Evolutionary conservation across 805 yeast species (phyloP), one percentile per base, ranked within the genome.

Genomic region (Ogataea degrootiae): DNA sequence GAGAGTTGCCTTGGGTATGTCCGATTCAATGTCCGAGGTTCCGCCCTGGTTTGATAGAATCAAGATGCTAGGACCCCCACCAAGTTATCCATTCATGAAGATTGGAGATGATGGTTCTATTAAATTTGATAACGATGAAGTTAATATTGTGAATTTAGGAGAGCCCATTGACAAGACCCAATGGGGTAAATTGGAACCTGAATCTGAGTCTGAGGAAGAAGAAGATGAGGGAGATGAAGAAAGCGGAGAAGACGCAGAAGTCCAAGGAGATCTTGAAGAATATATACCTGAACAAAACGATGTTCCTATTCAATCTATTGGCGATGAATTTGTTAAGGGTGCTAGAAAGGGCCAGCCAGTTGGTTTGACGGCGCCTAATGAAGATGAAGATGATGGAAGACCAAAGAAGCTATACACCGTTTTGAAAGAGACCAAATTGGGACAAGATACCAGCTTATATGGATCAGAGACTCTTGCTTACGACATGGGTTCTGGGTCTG

Each of bases 31-130:
- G 6, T 48, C 58, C 26, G 68, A 71, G 1, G 74, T 83, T 6
- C 89, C 90, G 2, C 96, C 97, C 0, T 92, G 97, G 97, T 73
- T 83, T 21, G 63, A 73, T 2, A 76, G 76, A 35, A 83, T 91
- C 87, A 75, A 74, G 45, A 72, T 76, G 46, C 57, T 77, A 14
- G 97, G 97, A 0, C 80, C 85, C 26, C 96, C 98, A 0, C 96
- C 96, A 0, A 75, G 89, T 17, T 91, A 88, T 65, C 82, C 83
- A 2, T 73, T 77, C 36, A 68, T 88, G 62, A 67, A 72, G 34
- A 75, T 87, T 76, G 3, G 61, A 67, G 49, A 49, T 3, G 53
- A 56, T 36, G 68, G 67, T 2, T 43, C 49, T 0, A 72, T 76
- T 1, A 68, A 70, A 1, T 65, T 70, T 43, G 52, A 55, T 21